These are phyloP conservation scores for Floccularia luteovirens DNA, from an alignment of 768 basidiomycete genomes.

Conservation along the genomic window DNA sequence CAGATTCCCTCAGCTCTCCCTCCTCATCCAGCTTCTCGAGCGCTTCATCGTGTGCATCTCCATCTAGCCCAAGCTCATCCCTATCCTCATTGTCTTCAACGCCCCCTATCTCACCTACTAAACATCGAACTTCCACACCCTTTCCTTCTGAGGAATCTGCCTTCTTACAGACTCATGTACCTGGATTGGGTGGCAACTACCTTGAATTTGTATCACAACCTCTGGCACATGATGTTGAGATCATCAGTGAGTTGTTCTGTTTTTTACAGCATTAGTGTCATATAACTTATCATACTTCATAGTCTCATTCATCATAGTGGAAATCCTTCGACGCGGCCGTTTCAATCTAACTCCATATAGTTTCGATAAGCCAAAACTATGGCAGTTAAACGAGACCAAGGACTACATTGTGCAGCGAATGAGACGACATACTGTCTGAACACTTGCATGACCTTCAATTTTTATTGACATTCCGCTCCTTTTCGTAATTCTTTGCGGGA, in stretches of 20 bases:
- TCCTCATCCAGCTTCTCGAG: not conserved
- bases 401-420: slow-evolving; percentile 27
- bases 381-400: slow-evolving; percentile 35
- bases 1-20: not conserved
- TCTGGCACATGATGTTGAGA: slow-evolving; percentile 39
- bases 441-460: not conserved
- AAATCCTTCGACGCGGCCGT: slow-evolving; percentile 52
- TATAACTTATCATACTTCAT: slow-evolving; percentile 6
- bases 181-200: slow-evolving; percentile 48
- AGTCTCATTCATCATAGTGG: slow-evolving; percentile 63
- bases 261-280: slow-evolving; percentile 1
- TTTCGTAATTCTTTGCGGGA: slow-evolving; percentile 3
- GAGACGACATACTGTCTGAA: slow-evolving; percentile 28
- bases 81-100: slow-evolving; percentile 7
- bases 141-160: slow-evolving; percentile 15
- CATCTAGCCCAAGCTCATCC: slow-evolving; percentile 5
- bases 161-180: slow-evolving; percentile 42
- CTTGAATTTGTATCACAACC: slow-evolving; percentile 48
- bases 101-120: slow-evolving; percentile 12
- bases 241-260: slow-evolving; percentile 33
- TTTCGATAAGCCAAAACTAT: slow-evolving; percentile 39
- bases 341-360: slow-evolving; percentile 42
- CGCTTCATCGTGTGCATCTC: too few species aligned
- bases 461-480: slow-evolving; percentile 4
- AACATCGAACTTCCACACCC: slow-evolving; percentile 16